Evolutionary conservation across 2,329 filamentous ascomycete genomes (phyloP).

Genomic region (Stagonosporopsis rhizophila): DNA sequence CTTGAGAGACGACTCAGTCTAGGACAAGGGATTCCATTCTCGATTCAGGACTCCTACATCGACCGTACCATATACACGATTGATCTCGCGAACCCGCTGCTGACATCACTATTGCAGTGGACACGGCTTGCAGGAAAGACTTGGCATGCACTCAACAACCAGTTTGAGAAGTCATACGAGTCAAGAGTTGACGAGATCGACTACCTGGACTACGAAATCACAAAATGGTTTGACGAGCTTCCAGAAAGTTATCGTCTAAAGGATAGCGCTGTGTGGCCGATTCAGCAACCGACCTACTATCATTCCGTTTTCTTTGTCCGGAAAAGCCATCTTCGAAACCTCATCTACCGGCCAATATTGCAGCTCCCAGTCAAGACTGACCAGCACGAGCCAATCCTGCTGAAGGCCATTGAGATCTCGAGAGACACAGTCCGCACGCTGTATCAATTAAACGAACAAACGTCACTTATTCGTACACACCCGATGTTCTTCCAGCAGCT

Average conservation of each 20-base stretch:
- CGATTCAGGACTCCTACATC: conserved; percentile 21
- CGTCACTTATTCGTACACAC: conserved; percentile 6
- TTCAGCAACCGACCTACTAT: conserved; percentile 9
- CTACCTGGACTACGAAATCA: conserved; percentile 17
- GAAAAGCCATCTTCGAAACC: conserved; percentile 17
- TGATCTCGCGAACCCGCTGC: conserved; percentile 11
- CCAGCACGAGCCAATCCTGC: conserved; percentile 11
- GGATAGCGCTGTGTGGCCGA: neutral
- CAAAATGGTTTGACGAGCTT: conserved; percentile 14
- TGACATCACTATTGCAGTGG: conserved; percentile 15
- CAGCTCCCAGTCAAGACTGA: conserved; percentile 8
- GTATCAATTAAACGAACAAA: conserved; percentile 8
- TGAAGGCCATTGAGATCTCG: conserved; percentile 16
- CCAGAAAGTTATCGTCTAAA: conserved; percentile 1
- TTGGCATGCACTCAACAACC: conserved; percentile 20
- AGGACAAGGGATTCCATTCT: conserved; percentile 22
- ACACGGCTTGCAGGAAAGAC: conserved; percentile 18
- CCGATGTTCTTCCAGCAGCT: conserved; percentile 24
- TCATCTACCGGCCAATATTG: conserved; percentile 16
- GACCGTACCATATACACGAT: conserved; percentile 14
- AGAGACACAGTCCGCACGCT: conserved; percentile 15
- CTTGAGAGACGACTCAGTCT: conserved; percentile 18
- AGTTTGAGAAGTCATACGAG: conserved; percentile 13
- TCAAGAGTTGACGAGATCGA: conserved; percentile 14
- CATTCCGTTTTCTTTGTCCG: conserved; percentile 18